A percentile compares a stretch with the other conserved stretches of the same genome.
Evolutionary conservation across 2,329 filamentous ascomycete species (phyloP).

Genomic region (Hypoxylon sp.): DNA sequence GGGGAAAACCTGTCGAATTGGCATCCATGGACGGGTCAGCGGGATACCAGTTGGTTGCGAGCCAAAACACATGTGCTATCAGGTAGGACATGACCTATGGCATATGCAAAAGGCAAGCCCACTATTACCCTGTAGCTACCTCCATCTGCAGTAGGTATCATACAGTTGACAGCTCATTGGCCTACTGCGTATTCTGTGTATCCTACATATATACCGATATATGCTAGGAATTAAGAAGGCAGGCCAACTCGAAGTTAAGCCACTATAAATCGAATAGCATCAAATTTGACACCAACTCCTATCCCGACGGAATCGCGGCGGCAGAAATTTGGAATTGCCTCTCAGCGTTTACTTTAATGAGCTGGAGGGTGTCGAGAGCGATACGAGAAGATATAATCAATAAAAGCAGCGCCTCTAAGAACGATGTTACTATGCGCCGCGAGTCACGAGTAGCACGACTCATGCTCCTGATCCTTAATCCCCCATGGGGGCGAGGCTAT

Average conservation of each 20-base stretch:
- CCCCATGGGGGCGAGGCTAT: slow-evolving; percentile 30
- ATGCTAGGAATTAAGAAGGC: slow-evolving; percentile 16
- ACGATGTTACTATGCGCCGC: slow-evolving; percentile 28
- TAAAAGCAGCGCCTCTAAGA: slow-evolving; percentile 19
- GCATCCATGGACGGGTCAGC: slow-evolving; percentile 31
- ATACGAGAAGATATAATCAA: slow-evolving; percentile 15
- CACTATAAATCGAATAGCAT: slow-evolving; percentile 10
- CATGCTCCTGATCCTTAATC: slow-evolving; percentile 28
- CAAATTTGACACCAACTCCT: slow-evolving; percentile 16
- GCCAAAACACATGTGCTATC: slow-evolving; percentile 31
- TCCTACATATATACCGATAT: slow-evolving; percentile 22
- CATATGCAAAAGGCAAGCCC: slow-evolving; percentile 14
- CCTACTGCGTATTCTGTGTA: slow-evolving; percentile 6
- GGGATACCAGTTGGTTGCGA: slow-evolving; percentile 35
- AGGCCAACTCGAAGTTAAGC: not conserved
- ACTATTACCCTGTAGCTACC: slow-evolving; percentile 21
- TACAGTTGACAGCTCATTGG: slow-evolving; percentile 17
- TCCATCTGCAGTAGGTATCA: slow-evolving; percentile 16
- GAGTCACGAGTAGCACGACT: slow-evolving; percentile 41
- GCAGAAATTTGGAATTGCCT: slow-evolving; percentile 9
- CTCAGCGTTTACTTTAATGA: slow-evolving; percentile 15
- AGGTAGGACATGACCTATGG: slow-evolving; percentile 26
- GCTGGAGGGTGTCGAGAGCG: slow-evolving; percentile 10
- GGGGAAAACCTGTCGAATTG: slow-evolving; percentile 46
- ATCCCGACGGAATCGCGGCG: slow-evolving; percentile 7